phyloP scores from a whole-genome alignment of 768 basidiomycete species.

The Amanita rimosa region DNA sequence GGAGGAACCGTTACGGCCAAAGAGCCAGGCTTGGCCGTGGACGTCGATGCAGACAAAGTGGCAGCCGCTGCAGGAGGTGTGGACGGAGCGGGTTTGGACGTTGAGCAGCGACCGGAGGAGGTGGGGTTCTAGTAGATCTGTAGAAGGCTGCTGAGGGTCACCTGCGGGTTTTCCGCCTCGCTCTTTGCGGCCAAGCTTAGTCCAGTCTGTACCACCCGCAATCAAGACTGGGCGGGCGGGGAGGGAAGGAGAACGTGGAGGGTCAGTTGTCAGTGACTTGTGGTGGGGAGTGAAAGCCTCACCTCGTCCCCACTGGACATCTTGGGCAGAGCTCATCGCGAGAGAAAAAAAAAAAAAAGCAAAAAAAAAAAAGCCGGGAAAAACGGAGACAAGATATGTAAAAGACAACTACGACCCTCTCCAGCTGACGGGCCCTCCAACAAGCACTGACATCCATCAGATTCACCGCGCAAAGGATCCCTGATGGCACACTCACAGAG shows the following conservation, averaged over 20 bases:
- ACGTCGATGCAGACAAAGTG: slow-evolving; percentile 68
- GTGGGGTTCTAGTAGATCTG: slow-evolving; percentile 81
- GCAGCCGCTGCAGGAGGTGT: slow-evolving; percentile 67
- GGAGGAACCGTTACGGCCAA: slow-evolving; percentile 72
- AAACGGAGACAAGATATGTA: neutral
- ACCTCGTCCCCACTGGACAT: neutral
- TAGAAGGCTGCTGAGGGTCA: slow-evolving; percentile 35
- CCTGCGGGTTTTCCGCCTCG: slow-evolving; percentile 28
- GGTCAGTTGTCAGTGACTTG: neutral
- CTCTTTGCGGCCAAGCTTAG: slow-evolving; percentile 68
- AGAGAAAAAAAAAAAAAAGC: neutral
- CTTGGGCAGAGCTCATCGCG: neutral
- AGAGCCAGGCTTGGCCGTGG: slow-evolving; percentile 78
- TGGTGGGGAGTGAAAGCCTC: neutral
- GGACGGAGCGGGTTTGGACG: slow-evolving; percentile 58
- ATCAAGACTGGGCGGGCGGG: slow-evolving; percentile 53
- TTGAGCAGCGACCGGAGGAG: slow-evolving; percentile 84
- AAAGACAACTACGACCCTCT: too few relatives aligned
- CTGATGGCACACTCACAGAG: slow-evolving; percentile 21
- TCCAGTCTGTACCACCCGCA: slow-evolving; percentile 84
- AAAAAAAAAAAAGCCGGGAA: neutral
- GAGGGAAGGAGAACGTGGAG: neutral
- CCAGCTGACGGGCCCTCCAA: neutral
- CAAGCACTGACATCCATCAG: slow-evolving; percentile 1
- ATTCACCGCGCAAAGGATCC: neutral